Base-by-base conservation (phyloP, 2,329 filamentous ascomycete genomes). In the Botrytis porri region DNA sequence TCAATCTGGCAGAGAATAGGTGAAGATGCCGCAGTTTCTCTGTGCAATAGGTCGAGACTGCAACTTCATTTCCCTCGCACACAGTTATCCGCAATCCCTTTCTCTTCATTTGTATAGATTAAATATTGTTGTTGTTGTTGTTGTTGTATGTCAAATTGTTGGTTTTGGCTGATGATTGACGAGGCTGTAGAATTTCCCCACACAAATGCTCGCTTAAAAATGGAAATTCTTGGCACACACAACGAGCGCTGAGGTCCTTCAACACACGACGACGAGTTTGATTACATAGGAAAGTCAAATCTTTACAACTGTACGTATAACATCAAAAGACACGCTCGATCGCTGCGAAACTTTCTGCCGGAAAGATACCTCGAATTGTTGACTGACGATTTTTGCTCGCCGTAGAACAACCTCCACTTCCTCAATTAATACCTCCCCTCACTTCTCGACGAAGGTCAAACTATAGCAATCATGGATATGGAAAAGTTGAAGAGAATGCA, bases 401-500 rank as follows among this genome's bases (percentile, higher is more conserved):
- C 69, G 43, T 45, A 75, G 74, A 63, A 74, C 69, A 62, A 64
- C 64, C 43, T 66, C 65, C 69, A 73, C 54, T 71, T 63, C 72
- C 69, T 72, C 64, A 51, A 64, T 63, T 67, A 54, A 67, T 60
- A 73, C 70, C 60, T 64, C 76, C 69, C 75, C 74, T 62, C 75
- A 74, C 73, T 74, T 75, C 73, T 73, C 69, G 70, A 72, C 70
- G 62, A 78, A 79, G 75, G 75, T 77, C 76, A 66, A 60, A 76
- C 75, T 80, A 81, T 79, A 81, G 81, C 83, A 82, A 86, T 80
- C 79, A 90, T 90, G 88, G 88, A 90, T 87, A 85, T 87, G 81
- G 88, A 88, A 83, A 90, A 90, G 86, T 84, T 90, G 81, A 88
- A 87, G 82, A 88, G 84, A 83, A 88, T 90, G 87, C 88, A 90